Conservation (phyloP, 1,284 basidiomycete species). For the Boletus smithii region DNA sequence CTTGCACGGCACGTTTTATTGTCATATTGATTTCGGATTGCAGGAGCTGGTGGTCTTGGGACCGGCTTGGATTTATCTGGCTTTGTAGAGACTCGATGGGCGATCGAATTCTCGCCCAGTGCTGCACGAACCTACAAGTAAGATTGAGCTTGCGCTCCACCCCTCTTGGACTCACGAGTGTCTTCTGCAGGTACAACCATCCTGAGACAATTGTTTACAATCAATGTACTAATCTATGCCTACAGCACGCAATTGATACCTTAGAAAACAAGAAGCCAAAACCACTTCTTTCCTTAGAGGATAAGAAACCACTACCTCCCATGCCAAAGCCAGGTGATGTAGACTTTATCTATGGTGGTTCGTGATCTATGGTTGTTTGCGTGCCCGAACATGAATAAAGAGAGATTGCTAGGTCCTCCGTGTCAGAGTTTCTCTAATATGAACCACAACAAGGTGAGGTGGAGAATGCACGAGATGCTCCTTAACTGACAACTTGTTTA, state of each 20-base stretch:
- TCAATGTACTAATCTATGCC: slow-evolving; percentile 57
- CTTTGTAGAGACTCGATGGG: slow-evolving; percentile 61
- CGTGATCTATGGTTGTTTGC: slow-evolving; percentile 16
- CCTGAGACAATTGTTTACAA: slow-evolving; percentile 56
- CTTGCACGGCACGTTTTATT: slow-evolving; percentile 1
- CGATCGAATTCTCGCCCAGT: slow-evolving; percentile 59
- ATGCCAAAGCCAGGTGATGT: slow-evolving; percentile 59
- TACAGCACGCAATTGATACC: slow-evolving; percentile 53
- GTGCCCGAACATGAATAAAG: slow-evolving; percentile 2
- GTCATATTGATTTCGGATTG: slow-evolving; percentile 6
- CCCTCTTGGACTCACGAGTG: slow-evolving; percentile 4
- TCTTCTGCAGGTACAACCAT: slow-evolving; percentile 52
- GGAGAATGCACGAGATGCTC: background rate
- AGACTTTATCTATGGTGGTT: slow-evolving; percentile 70
- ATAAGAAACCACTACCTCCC: slow-evolving; percentile 36
- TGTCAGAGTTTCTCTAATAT: slow-evolving; percentile 66
- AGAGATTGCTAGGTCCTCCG: slow-evolving; percentile 50
- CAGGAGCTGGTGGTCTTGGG: slow-evolving; percentile 69
- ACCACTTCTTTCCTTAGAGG: slow-evolving; percentile 39
- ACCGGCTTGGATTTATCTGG: slow-evolving; percentile 58
- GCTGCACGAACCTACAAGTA: slow-evolving; percentile 61
- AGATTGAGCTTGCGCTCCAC: slow-evolving; percentile 14
- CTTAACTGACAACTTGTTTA: slow-evolving; percentile 3
- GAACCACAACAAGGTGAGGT: slow-evolving; percentile 53
- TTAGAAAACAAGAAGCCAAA: slow-evolving; percentile 39